Evolutionary conservation across 148 eudicot genomes (phyloP).

Genomic region (Rhododendron ovatum): DNA sequence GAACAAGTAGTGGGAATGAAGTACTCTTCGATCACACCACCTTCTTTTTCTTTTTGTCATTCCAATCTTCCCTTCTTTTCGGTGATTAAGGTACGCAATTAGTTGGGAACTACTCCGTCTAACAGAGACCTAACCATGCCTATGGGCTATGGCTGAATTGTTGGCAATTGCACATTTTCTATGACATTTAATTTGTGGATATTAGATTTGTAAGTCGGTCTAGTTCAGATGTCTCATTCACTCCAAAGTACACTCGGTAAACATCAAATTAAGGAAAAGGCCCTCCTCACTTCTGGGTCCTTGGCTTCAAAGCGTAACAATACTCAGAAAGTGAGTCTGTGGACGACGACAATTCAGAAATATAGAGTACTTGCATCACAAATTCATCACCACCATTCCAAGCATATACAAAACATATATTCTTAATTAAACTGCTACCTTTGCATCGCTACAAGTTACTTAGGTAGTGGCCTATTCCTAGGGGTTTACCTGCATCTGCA

Average conservation of each 20-base stretch:
- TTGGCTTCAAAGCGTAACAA: constrained; percentile 11
- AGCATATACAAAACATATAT: background rate
- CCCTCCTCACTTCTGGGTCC: constrained; percentile 1
- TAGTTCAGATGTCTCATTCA: constrained; percentile 14
- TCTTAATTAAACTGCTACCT: background rate
- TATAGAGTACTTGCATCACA: background rate
- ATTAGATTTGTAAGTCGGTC: background rate
- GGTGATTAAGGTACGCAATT: background rate
- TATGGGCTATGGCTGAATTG: background rate
- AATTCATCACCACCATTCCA: background rate
- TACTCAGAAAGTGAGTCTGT: background rate
- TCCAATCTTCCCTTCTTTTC: background rate
- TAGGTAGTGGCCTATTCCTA: background rate
- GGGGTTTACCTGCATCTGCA: background rate
- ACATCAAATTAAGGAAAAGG: background rate
- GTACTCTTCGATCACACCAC: background rate
- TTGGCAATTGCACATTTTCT: background rate
- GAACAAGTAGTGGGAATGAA: background rate
- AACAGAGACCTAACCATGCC: background rate
- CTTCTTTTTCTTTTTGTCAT: background rate
- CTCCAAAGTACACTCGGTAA: background rate
- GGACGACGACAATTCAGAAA: background rate
- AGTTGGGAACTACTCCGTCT: background rate
- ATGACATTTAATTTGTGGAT: background rate
- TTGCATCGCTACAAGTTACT: background rate